Base-by-base conservation (phyloP, 768 basidiomycete genomes). In the Lepiota brunneoincarnata region DNA sequence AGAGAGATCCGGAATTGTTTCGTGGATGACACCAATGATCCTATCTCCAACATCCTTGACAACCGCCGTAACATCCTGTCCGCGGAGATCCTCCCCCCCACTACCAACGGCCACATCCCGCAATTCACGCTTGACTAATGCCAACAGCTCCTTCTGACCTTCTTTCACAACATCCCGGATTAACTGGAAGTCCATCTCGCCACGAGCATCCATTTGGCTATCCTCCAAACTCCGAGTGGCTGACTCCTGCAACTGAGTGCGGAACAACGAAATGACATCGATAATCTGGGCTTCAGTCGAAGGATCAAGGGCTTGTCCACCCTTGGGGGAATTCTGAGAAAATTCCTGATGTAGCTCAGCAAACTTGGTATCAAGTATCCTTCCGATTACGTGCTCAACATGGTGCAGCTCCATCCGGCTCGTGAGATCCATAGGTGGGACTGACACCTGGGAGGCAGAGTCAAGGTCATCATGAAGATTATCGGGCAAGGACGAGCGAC, bases 171-270 rank as follows among this genome's bases (percentile, higher is more conserved):
- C 73, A 55, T 83, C 82, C 62, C 79, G 86, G 63, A 93, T 77
- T 57, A 89, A 71, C 63, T 90, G 86, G 64, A 90, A 83, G 68
- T 92, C 90, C 21, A 91, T 69, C 58, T 92, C 89, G 17, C 86
- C 88, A 26, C 82, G 81, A 20, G 86, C 88, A 61, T 90, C 87
- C 70, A 81, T 72, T 60, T 81, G 83, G 56, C 78, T 80, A 51
- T 86, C 83, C 18, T 88, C 85, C 45, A 77, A 58, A 17, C 78
- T 76, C 41, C 78, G 76, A 6, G 73, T 72, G 0, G 84, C 82
- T 6, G 83, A 82, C 37, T 85, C 83, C 51, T 82, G 81, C 9
- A 89, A 69, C 59, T 89, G 87, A 17, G 81, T 70, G 7, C 86
- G 79, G 74, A 90, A 86, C 55, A 89, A 68, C 6, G 82, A 71